Conservation (phyloP, 345 rosid species). For the Crucihimalaya himalaica region DNA sequence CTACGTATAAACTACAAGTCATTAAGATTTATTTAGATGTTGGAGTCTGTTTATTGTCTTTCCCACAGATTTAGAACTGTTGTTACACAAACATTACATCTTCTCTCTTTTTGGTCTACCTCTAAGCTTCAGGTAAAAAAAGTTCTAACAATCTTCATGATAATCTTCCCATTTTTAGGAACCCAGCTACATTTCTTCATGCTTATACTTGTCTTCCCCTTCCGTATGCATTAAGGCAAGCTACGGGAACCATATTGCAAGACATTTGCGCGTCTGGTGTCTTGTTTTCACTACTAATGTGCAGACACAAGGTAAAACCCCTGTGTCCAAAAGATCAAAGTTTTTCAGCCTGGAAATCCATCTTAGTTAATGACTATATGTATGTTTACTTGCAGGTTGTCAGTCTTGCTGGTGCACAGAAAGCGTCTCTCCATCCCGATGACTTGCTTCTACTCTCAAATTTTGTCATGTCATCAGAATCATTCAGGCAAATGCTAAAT, state of each 20-base stretch:
- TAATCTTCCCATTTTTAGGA: slow-evolving; percentile 51
- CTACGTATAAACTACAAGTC: background rate
- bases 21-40: background rate
- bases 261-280: slow-evolving; percentile 90
- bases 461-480: slow-evolving; percentile 88
- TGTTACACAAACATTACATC: background rate
- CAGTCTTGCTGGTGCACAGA: slow-evolving; percentile 96
- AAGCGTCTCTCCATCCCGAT: slow-evolving; percentile 97
- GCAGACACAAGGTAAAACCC: slow-evolving; percentile 69
- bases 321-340: slow-evolving; percentile 1
- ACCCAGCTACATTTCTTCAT: slow-evolving; percentile 91
- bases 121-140: background rate
- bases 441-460: slow-evolving; percentile 92
- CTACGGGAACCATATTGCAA: slow-evolving; percentile 86
- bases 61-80: background rate
- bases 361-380: background rate
- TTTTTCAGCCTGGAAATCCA: background rate
- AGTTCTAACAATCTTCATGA: slow-evolving; percentile 11
- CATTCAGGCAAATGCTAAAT: slow-evolving; percentile 68
- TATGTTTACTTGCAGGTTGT: slow-evolving; percentile 64
- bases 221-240: slow-evolving; percentile 74
- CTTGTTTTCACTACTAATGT: slow-evolving; percentile 81
- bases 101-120: slow-evolving; percentile 6
- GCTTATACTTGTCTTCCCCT: slow-evolving; percentile 99
- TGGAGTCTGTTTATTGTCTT: slow-evolving; percentile 19